phyloP scores from a whole-genome alignment of 1,284 basidiomycete genomes.

The Tremellales sp. region DNA sequence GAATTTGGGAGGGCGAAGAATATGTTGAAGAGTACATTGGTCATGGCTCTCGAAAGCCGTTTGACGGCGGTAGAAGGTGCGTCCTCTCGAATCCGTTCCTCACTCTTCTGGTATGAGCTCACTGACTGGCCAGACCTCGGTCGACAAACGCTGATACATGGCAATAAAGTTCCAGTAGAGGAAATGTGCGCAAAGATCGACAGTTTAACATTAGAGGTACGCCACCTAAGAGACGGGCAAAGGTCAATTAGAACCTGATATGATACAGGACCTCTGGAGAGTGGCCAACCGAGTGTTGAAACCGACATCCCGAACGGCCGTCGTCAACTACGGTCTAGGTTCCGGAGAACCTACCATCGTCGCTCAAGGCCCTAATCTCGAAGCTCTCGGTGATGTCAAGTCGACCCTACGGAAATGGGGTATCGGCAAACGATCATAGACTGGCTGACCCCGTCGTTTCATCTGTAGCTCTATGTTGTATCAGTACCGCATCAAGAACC shows the following conservation, averaged over 20 bases:
- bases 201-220: constrained; percentile 67
- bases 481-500: too few relatives aligned
- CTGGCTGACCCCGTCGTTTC: too few relatives aligned
- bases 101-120: constrained; percentile 1
- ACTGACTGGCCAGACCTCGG: constrained; percentile 47
- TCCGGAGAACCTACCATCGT: constrained; percentile 51
- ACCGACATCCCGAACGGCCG: constrained; percentile 22
- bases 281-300: constrained; percentile 43
- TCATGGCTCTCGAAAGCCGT: constrained; percentile 93
- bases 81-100: constrained; percentile 1
- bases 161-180: constrained; percentile 75
- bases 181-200: constrained; percentile 94
- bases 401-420: constrained; percentile 43
- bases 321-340: constrained; percentile 44
- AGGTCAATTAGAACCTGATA: too few relatives aligned
- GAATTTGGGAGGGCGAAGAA: constrained; percentile 90
- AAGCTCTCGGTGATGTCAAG: constrained; percentile 41
- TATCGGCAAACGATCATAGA: too few relatives aligned
- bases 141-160: constrained; percentile 82
- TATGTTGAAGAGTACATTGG: constrained; percentile 86
- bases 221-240: constrained; percentile 47
- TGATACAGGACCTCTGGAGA: constrained; percentile 42
- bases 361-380: constrained; percentile 44
- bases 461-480: too few relatives aligned
- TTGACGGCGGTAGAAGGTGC: constrained; percentile 83